phyloP scores from a whole-genome alignment of 345 rosid species.

The Sisymbrium altissimum region DNA sequence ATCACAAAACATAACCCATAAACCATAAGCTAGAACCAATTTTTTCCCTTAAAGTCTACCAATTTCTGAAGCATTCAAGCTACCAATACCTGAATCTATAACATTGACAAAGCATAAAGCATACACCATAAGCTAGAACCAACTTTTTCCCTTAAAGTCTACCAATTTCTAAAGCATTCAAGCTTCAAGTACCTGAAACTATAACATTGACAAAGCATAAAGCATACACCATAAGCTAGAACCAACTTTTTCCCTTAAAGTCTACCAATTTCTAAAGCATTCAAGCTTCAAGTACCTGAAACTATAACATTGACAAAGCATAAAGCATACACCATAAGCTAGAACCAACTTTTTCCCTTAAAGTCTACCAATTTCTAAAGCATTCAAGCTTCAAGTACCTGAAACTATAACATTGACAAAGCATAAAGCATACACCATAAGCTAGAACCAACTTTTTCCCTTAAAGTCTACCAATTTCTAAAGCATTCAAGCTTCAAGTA shows the following conservation, averaged over 20 bases:
- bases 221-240: constrained; percentile 1
- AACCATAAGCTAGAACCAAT: constrained; percentile 5
- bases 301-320: constrained; percentile 48
- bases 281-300: constrained; percentile 22
- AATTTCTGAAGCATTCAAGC: background rate
- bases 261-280: background rate
- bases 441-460: background rate
- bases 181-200: constrained; percentile 49
- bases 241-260: background rate
- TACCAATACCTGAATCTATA: too few species aligned
- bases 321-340: background rate
- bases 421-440: background rate
- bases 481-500: too few species aligned
- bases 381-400: constrained; percentile 29
- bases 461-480: constrained; percentile 5
- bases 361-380: constrained; percentile 1
- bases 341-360: background rate
- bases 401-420: constrained; percentile 61
- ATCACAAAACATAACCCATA: constrained; percentile 7
- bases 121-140: constrained; percentile 1
- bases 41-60: background rate
- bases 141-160: background rate
- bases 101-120: constrained; percentile 17
- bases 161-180: background rate
- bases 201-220: constrained; percentile 31